Conservation (phyloP, 371 early-diverging fungal species). For the Globomyces sp. region DNA sequence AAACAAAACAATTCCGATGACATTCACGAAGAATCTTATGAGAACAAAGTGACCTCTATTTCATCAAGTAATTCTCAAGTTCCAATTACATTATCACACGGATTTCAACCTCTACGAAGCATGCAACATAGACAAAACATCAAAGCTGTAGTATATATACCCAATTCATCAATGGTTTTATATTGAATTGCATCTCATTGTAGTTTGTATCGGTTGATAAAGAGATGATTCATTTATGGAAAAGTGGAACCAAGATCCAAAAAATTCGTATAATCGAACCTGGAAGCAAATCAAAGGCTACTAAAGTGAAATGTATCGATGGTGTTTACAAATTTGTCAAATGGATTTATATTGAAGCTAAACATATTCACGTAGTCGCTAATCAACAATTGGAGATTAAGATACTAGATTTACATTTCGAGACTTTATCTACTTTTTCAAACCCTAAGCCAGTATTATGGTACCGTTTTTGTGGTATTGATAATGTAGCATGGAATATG, state of each 20-base stretch:
- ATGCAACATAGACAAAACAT: conserved; percentile 13
- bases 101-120: conserved; percentile 11
- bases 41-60: too few species aligned
- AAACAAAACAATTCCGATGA: too few species aligned
- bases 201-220: neutral
- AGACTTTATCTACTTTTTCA: conserved; percentile 27
- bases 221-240: conserved; percentile 8
- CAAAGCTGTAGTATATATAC: conserved; percentile 13
- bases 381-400: conserved; percentile 29
- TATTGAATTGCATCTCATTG: neutral
- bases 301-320: conserved; percentile 1
- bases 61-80: neutral
- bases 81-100: conserved; percentile 17
- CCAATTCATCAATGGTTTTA: conserved; percentile 3
- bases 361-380: conserved; percentile 12
- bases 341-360: conserved; percentile 17
- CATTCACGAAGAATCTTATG: too few species aligned
- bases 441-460: conserved; percentile 43
- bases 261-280: conserved; percentile 10
- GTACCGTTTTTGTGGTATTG: too few species aligned
- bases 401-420: conserved; percentile 39
- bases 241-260: conserved; percentile 10
- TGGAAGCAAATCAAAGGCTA: neutral
- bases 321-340: conserved; percentile 7
- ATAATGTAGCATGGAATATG: conserved; percentile 32